Conservation (phyloP, 2,329 filamentous ascomycete genomes). For the Zymoseptoria brevis region DNA sequence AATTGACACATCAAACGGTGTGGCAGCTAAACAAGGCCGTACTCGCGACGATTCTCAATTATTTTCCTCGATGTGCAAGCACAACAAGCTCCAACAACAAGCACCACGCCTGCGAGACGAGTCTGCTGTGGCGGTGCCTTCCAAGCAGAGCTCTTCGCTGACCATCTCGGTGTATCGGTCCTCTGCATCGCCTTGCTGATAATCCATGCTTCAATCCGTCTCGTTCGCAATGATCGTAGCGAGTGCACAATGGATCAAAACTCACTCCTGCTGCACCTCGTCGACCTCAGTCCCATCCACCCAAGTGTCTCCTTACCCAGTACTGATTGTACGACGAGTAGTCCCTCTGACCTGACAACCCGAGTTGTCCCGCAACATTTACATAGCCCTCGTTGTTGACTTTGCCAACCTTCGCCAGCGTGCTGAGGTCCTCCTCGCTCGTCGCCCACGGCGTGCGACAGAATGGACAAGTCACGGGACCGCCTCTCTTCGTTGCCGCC, state of each 20-base stretch:
- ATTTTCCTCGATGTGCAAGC: background rate
- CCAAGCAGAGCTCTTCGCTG: background rate
- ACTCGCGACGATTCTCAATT: background rate
- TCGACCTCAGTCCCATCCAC: background rate
- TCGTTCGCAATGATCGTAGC: background rate
- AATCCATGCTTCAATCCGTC: background rate
- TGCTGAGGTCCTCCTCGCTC: conserved; percentile 17
- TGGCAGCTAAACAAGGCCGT: too few relatives aligned
- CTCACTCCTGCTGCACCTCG: background rate
- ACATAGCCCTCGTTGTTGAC: conserved; percentile 27
- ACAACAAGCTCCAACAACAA: background rate
- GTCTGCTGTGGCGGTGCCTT: background rate
- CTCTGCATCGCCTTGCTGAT: background rate
- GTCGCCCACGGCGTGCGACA: conserved; percentile 25
- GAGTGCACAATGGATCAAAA: background rate
- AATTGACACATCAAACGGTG: too few relatives aligned
- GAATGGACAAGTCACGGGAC: conserved; percentile 26
- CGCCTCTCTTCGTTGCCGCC: conserved; percentile 28
- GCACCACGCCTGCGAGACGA: background rate
- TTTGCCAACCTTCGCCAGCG: conserved; percentile 15
- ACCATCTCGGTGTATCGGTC: background rate
- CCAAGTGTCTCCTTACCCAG: conserved; percentile 14
- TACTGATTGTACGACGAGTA: conserved; percentile 26
- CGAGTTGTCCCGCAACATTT: conserved; percentile 27
- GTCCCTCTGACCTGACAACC: conserved; percentile 22